Evolutionary conservation across 768 basidiomycete species (phyloP).

Genomic region (Pisolithus orientalis): DNA sequence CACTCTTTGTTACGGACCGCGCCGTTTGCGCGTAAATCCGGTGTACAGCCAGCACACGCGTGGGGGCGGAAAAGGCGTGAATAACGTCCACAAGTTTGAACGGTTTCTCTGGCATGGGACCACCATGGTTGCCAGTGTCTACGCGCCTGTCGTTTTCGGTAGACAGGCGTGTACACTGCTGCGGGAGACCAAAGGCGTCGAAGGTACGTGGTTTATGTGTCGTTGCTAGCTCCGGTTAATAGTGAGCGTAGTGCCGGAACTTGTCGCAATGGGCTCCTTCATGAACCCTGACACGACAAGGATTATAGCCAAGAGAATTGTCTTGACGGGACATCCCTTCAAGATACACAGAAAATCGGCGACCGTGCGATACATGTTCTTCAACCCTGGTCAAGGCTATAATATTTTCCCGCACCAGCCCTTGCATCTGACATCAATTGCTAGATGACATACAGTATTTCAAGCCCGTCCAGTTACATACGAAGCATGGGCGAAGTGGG

Average conservation of each 20-base stretch:
- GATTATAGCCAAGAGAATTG: conserved; percentile 87
- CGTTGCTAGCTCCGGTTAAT: conserved; percentile 1
- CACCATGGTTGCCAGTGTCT: conserved; percentile 80
- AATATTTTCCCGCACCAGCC: not conserved
- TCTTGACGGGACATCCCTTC: conserved; percentile 94
- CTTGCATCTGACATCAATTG: not conserved
- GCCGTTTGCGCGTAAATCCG: conserved; percentile 79
- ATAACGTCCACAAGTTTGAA: conserved; percentile 98
- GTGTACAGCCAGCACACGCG: conserved; percentile 89
- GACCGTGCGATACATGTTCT: conserved; percentile 98
- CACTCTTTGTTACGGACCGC: conserved; percentile 82
- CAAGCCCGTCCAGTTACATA: conserved; percentile 88
- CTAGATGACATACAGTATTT: conserved; percentile 86
- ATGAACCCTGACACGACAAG: conserved; percentile 86
- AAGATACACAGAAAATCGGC: conserved; percentile 97
- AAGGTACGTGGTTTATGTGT: conserved; percentile 40
- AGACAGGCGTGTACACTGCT: conserved; percentile 69
- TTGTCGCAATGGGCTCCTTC: conserved; percentile 89
- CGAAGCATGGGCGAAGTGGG: conserved; percentile 84
- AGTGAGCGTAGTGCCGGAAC: conserved; percentile 51
- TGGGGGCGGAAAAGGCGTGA: conserved; percentile 85
- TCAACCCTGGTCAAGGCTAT: conserved; percentile 61
- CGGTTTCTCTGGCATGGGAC: conserved; percentile 80
- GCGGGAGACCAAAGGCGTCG: conserved; percentile 56
- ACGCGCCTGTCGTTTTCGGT: conserved; percentile 86